These are phyloP conservation scores for Talaromyces rugulosus DNA, from an alignment of 2,329 filamentous ascomycete species.

Conservation along the genomic window DNA sequence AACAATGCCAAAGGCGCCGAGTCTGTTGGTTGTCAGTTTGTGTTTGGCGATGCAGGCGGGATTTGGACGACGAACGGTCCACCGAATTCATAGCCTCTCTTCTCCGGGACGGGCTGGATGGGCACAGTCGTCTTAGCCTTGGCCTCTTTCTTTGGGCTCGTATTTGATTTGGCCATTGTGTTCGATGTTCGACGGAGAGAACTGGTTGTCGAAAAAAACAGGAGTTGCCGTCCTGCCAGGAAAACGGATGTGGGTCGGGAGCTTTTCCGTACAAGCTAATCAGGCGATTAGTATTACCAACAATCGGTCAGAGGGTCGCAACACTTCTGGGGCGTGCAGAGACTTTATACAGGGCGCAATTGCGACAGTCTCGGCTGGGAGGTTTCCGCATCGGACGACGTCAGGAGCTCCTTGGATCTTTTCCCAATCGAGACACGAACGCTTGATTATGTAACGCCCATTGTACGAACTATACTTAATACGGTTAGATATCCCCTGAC, in stretches of 20 bases:
- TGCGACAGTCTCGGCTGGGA: slow-evolving; percentile 14
- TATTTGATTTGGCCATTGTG: slow-evolving; percentile 15
- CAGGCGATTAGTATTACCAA: not conserved
- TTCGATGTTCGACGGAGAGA: not conserved
- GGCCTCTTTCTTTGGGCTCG: slow-evolving; percentile 29
- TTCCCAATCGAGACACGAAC: not conserved
- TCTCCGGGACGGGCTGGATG: slow-evolving; percentile 34
- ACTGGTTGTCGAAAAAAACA: not conserved
- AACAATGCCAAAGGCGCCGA: slow-evolving; percentile 72
- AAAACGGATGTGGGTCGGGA: not conserved
- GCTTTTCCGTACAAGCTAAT: not conserved
- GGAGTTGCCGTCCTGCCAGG: not conserved
- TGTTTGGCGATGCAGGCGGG: not conserved
- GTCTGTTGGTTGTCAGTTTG: slow-evolving; percentile 45
- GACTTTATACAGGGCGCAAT: slow-evolving; percentile 3
- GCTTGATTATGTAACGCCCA: not conserved
- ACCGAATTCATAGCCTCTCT: slow-evolving; percentile 45
- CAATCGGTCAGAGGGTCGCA: not conserved
- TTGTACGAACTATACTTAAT: not conserved
- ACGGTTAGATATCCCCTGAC: not conserved
- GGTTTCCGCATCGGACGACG: slow-evolving; percentile 16
- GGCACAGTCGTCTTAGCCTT: slow-evolving; percentile 28
- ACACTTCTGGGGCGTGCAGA: not conserved
- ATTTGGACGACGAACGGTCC: slow-evolving; percentile 38
- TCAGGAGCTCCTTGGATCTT: not conserved